Evolutionary conservation across 768 basidiomycete species (phyloP).

Genomic region (Amanita molliuscula): DNA sequence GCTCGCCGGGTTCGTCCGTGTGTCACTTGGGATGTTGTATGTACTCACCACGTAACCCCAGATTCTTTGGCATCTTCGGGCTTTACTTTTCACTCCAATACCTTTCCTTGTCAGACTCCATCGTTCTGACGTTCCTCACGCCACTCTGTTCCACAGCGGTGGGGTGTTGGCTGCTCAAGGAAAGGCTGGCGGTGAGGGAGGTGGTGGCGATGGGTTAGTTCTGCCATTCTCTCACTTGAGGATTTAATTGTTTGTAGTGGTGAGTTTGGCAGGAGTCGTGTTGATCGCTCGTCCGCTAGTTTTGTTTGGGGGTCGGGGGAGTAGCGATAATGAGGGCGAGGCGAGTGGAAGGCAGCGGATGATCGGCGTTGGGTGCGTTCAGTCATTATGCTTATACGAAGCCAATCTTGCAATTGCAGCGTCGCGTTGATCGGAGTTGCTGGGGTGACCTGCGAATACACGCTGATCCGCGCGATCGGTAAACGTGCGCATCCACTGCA

Average conservation of each 20-base stretch:
- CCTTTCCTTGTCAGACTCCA: constrained; percentile 70
- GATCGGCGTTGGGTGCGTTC: constrained; percentile 44
- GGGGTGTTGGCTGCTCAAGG: constrained; percentile 53
- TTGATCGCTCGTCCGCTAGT: constrained; percentile 72
- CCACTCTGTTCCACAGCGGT: constrained; percentile 57
- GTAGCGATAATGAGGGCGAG: constrained; percentile 9
- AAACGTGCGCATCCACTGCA: constrained; percentile 70
- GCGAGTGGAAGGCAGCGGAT: constrained; percentile 32
- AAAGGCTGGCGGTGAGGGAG: constrained; percentile 44
- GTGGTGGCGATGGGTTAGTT: constrained; percentile 35
- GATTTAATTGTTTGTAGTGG: constrained; percentile 23
- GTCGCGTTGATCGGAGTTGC: constrained; percentile 56
- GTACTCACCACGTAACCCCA: constrained; percentile 14
- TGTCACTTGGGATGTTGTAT: constrained; percentile 12
- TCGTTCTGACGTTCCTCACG: constrained; percentile 63
- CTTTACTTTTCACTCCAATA: constrained; percentile 64
- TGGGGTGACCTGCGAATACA: constrained; percentile 61
- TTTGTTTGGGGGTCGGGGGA: constrained; percentile 43
- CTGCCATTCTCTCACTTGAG: neutral
- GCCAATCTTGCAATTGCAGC: constrained; percentile 18
- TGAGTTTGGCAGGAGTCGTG: constrained; percentile 66
- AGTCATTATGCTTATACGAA: neutral
- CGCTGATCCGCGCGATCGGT: constrained; percentile 56
- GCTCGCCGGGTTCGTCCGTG: constrained; percentile 38
- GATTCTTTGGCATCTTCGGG: constrained; percentile 64